Evolutionary conservation across 2,329 filamentous ascomycete species (phyloP), one percentile per base, ranked within the genome.

Genomic region (Aspergillus versicolor): DNA sequence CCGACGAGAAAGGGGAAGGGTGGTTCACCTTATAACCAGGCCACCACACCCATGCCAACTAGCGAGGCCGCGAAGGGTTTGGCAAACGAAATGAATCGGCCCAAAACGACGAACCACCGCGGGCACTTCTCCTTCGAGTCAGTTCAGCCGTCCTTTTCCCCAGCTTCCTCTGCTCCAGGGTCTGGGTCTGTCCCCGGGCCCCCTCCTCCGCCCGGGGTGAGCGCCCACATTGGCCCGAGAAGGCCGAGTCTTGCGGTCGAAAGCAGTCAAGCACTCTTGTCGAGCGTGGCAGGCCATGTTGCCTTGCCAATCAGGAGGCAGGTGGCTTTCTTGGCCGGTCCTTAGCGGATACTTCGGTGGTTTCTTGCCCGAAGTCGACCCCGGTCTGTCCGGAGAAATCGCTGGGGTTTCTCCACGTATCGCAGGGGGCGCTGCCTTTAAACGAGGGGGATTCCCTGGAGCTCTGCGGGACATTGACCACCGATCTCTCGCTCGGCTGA

Each of bases 391-490:
- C 53, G 57, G 57, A 52, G 47, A 58, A 59, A 32, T 42, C 1
- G 15, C 40, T 24, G 19, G 17, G 60, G 52, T 62, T 64, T 54
- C 58, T 61, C 52, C 47, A 56, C 57, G 57, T 61, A 62, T 66
- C 45, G 56, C 37, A n/a, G 41, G 15, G 17, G 3, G 6, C 5
- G 13, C 15, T 5, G 30, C 5, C n/a, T 2, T 17, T 22, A 43
- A 19, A 38, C 38, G 24, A 21, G 24, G 46, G 46, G 21, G 32
- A 21, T 21, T 21, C 34, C 21, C 46, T 34, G 30, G 9, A 13
- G 13, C 34, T 19, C n/a, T 34, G 46, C 32, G 46, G 46, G 46
- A 34, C 13, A 27, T 9, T 6, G 13, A 13, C 4, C 17, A 21
- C 41, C 41, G 41, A 30, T 9, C 8, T 30, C 9, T 1, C 27